Evolutionary conservation across 2,329 filamentous ascomycete species (phyloP), one percentile per base, ranked within the genome.

Genomic region (Nakataea oryzae): DNA sequence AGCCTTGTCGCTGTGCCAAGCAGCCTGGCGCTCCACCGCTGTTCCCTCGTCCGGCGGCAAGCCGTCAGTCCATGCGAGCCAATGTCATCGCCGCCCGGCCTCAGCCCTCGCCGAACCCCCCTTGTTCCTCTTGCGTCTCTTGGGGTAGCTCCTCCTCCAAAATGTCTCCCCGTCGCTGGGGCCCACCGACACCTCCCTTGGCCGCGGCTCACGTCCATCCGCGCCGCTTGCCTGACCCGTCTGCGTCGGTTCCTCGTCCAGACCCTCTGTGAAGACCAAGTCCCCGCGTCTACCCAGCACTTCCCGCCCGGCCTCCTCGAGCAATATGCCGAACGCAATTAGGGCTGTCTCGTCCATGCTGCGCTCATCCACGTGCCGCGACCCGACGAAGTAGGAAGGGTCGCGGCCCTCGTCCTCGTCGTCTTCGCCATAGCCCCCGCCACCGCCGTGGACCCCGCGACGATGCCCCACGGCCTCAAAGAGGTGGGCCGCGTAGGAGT

Each of bases 261-360:
- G 71, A 5, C 78, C 81, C 70, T 92, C 88, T 0, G 87, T 85
- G 69, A 93, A 88, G 1, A 88, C 87, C 58, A 91, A 72, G 72
- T 91, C 86, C 27, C 89, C 90, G 14, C 78, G 82, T 62, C 79
- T 75, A 5, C 88, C 89, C 26, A 93, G 74, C 7, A 79, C 72
- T 58, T 86, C 82, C 54, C 79, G 78, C 21, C 82, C 79, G 3
- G 84, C 82, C 73, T 93, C 90, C 73, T 93, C 89, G 55, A 93
- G 75, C 62, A 93, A 73, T 59, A 93, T 85, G 1, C 89, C 89
- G 68, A 93, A 79, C 1, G 89, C 88, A 61, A 93, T 75, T 63
- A 93, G 77, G 4, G 89, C 89, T 17, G 88, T 91, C 75, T 91
- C 90, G 69, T 93, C 88, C 82, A 93, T 84, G 71, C 85, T 89